A percentile compares a stretch with the other conserved stretches of the same genome.
phyloP scores from a whole-genome alignment of 164 flowering plant species.

The Santalum album region DNA sequence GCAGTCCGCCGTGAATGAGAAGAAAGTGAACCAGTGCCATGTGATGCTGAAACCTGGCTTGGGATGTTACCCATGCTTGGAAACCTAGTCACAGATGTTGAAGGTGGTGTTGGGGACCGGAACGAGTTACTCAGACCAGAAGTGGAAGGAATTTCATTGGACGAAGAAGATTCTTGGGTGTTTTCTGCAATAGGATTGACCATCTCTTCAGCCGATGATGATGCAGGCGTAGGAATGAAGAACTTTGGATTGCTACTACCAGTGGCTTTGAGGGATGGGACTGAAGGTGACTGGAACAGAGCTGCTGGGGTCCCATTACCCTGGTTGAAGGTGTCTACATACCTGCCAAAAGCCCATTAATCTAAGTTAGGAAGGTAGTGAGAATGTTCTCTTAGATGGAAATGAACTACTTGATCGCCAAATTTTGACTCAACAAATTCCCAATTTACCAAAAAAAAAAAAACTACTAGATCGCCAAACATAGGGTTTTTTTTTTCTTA shows the following conservation, averaged over 20 bases:
- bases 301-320: slow-evolving; percentile 21
- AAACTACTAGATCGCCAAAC: no score
- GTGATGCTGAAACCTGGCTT: no score
- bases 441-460: no score
- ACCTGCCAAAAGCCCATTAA: slow-evolving; percentile 32
- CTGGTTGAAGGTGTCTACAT: slow-evolving; percentile 91
- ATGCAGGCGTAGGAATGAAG: slow-evolving; percentile 61
- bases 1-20: slow-evolving; percentile 58
- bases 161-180: slow-evolving; percentile 20
- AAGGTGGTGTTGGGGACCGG: slow-evolving; percentile 13
- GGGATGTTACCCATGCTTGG: slow-evolving; percentile 60
- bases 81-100: not conserved
- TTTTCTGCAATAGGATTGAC: slow-evolving; percentile 27
- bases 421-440: no score
- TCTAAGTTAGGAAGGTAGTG: no score
- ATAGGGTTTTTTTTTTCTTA: no score
- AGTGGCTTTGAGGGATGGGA: slow-evolving; percentile 49
- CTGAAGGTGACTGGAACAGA: slow-evolving; percentile 62
- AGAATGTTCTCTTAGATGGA: no score
- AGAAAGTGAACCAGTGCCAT: slow-evolving; percentile 20
- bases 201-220: slow-evolving; percentile 25
- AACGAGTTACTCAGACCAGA: slow-evolving; percentile 22
- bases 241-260: slow-evolving; percentile 49
- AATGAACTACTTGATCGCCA: no score
- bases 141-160: slow-evolving; percentile 27